Percentiles rank a stretch among this genome's conserved stretches.
Evolutionary conservation across 352 stramenopile species (phyloP).

Genomic region (Elongisporangium senticosum): DNA sequence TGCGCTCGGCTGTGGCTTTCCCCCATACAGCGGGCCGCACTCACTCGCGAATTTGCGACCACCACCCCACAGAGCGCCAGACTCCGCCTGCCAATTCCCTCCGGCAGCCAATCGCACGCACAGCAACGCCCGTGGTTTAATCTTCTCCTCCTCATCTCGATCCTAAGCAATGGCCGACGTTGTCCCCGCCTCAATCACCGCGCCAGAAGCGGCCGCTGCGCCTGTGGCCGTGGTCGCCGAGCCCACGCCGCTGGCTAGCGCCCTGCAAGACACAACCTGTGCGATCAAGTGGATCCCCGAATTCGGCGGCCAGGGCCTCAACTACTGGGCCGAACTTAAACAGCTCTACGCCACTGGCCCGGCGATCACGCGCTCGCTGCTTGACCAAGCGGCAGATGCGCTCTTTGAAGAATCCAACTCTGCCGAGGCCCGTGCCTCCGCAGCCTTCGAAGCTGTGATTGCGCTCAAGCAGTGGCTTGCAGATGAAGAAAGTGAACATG

Average conservation of each 20-base stretch:
- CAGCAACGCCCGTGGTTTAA: neutral
- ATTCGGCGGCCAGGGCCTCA: constrained; percentile 66
- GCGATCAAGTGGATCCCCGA: constrained; percentile 30
- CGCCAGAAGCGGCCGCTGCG: neutral
- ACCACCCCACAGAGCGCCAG: neutral
- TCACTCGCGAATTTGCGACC: neutral
- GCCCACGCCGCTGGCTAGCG: neutral
- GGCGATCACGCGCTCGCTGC: constrained; percentile 26
- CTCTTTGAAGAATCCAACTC: constrained; percentile 45
- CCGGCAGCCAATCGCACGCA: neutral
- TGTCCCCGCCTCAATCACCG: neutral
- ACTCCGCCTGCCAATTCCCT: neutral
- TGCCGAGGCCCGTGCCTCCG: constrained; percentile 28
- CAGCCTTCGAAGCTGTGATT: constrained; percentile 40
- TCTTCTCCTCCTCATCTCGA: neutral
- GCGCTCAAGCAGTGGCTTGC: constrained; percentile 54
- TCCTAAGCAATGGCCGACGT: neutral
- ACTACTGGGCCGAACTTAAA: constrained; percentile 62
- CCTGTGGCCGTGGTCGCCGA: too few relatives aligned
- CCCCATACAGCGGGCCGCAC: neutral
- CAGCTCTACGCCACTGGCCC: constrained; percentile 33
- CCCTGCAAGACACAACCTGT: neutral
- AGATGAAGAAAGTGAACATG: constrained; percentile 9
- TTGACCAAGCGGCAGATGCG: constrained; percentile 36
- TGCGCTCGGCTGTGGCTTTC: neutral